Base-by-base conservation (phyloP, 2,329 filamentous ascomycete genomes). In the Lecanosticta acicola region DNA sequence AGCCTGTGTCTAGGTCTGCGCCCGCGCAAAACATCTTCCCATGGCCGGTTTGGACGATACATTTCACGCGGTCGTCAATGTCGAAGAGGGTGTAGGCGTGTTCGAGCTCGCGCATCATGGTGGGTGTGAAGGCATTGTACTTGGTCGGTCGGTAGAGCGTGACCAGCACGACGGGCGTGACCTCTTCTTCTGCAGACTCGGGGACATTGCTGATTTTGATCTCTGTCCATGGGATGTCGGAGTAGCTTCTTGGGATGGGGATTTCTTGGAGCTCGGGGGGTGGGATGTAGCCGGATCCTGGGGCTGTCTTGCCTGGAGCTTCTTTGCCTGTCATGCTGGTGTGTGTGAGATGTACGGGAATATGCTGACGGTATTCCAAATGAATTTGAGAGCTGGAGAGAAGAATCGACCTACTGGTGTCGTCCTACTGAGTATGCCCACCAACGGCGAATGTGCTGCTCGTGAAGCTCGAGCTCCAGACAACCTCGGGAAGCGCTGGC, bases 121-220 rank as follows among this genome's bases (percentile, higher is more conserved):
- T 70, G 16, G 73, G 68, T 2, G 81, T 86, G 66, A 87, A 86
- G 49, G 80, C 83, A 74, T 87, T 87, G 67, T 81, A 73, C 48
- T 79, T 79, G 9, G 69, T 64, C 0, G 83, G 84, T 14, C 84
- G 78, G 67, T 84, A 73, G 33, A 87, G 74, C 2, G 77, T 77
- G 26, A 86, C 64, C 51, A 85, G 63, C 40, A 87, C 73, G 41
- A 85, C 73, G 13, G 76, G 75, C 1, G 82, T 85, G 11, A 77
- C 74, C n/a, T n/a, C n/a, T 2, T 73, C 68, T 9, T 74, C 63
- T 0, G 82, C 78, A 19, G 66, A 60, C 3, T 58, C 49, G 3
- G 63, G 64, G 42, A 72, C 64, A 51, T 73, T 69, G 19, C 61
- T 59, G 4, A 71, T 64, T 39, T 57, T 63, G 51, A 74, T 73